These are phyloP conservation scores for Monilinia fructigena DNA, from an alignment of 2,329 filamentous ascomycete genomes.

Conservation along the genomic window DNA sequence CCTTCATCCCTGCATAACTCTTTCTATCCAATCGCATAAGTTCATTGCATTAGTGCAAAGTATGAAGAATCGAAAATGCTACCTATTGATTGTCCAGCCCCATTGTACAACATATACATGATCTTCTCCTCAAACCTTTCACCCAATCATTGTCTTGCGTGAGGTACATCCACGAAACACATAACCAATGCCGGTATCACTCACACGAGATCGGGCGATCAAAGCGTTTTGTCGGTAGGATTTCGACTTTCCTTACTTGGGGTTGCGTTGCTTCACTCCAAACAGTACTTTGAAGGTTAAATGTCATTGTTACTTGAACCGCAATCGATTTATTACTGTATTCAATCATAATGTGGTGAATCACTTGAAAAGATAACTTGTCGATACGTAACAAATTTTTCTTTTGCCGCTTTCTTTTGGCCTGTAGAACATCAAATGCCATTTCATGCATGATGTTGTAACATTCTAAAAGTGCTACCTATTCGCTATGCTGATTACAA, in stretches of 20 bases:
- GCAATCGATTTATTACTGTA: background rate
- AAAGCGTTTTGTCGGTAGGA: background rate
- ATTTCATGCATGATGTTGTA: constrained; percentile 23
- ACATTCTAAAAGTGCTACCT: constrained; percentile 23
- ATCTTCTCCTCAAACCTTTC: background rate
- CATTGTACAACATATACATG: background rate
- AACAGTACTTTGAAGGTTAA: background rate
- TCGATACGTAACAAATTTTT: background rate
- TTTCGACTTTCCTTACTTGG: constrained; percentile 15
- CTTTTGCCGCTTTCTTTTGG: background rate
- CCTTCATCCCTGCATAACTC: background rate
- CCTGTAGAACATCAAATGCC: constrained; percentile 21
- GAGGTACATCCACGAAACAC: background rate
- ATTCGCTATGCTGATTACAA: constrained; percentile 32
- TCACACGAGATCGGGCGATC: constrained; percentile 16
- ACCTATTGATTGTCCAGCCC: background rate
- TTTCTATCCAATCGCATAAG: background rate
- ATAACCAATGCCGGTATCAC: background rate
- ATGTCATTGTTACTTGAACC: constrained; percentile 1
- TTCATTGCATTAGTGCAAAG: background rate
- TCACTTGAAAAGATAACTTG: background rate
- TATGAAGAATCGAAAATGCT: too few relatives aligned
- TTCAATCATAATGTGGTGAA: constrained; percentile 1
- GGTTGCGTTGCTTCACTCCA: background rate
- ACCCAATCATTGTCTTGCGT: background rate